Base-by-base conservation (phyloP, 1,284 basidiomycete species). In the Moesziomyces antarcticus region DNA sequence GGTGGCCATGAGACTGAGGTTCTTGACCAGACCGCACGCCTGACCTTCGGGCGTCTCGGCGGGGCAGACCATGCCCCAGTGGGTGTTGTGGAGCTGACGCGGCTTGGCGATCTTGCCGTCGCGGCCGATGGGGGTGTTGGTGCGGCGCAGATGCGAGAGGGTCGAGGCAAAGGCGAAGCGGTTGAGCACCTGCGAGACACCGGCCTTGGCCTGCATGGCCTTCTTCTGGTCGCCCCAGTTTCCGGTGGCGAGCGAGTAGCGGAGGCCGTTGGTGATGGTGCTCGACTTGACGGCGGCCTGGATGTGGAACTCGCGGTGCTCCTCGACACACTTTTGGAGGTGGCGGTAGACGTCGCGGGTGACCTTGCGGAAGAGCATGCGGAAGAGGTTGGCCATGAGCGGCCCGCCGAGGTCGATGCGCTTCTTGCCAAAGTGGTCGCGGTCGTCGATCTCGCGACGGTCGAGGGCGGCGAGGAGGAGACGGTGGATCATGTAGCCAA, bases 401-500 rank as follows among this genome's bases (percentile, higher is more conserved):
- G 97, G 97, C 4, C 97, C 97, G 48, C 95, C 97, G 49, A 99
- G 86, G 85, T 99, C 96, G 72, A 99, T 87, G 52, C 96, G 90
- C 86, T 99, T 99, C 87, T 98, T 98, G 56, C 96, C 96, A 81
- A 99, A 99, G 86, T 99, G 97, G 87, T 99, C 96, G 87, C 96
- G 93, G 86, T 99, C 96, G 83, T 99, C 96, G 42, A 99, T 88
- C 83, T 99, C 97, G 80, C 97, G 88, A 58, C 97, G 88, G 83
- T 98, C 95, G 79, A 99, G 86, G 18, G 94, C 94, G 43, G 97
- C 95, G 18, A 97, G 89, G 6, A 97, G 87, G 25, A 99, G 88
- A 63, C 97, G 91, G 86, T 99, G 96, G 51, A 98, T 93, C 96
- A 99, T 99, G 86, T 98, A 99, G n/a, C 97, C 97, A 72, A 99